Base-by-base conservation (phyloP, 2,329 filamentous ascomycete genomes). In the Aspergillus sp. region DNA sequence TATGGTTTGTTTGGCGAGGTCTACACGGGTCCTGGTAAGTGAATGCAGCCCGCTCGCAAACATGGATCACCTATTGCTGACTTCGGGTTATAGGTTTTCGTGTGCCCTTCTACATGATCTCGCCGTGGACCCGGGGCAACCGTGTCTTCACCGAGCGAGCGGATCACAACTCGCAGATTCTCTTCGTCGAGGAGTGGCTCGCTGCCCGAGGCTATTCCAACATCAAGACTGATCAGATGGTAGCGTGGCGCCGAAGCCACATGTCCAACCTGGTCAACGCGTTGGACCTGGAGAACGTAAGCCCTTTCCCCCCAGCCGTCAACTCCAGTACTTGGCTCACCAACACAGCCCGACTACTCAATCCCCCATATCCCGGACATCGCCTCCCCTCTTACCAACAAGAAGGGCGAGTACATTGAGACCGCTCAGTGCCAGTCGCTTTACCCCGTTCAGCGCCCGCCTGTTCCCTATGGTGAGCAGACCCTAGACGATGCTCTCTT, bases 141-240 rank as follows among this genome's bases (percentile, higher is more conserved):
- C 77, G 80, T 20, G 80, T 84, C 2, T 83, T 82, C 60, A 82
- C 80, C 0, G 82, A 84, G 64, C 79, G 80, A 44, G 75, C 78
- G 5, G 82, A 84, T 63, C 82, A 84, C 67, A 83, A 77, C 61
- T 84, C 82, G 0, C 82, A 84, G 57, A 80, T 83, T 27, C 68
- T 82, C 42, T 84, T 84, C 61, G 65, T 84, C 1, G 82, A 84
- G 66, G 68, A 79, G 63, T 82, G 80, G 80, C 69, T 82, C 13
- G 69, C 66, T 4, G 74, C 78, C 4, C 77, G 77, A 30, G 79
- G 79, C 8, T 71, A 77, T 59, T 58, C 64, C 13, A 71, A 75
- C 30, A 69, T 80, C 41, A 68, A 66, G n/a, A 77, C 77, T 0
- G 61, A 71, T 9, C 69, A 80, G 58, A 79, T 82, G 70, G 74